Percentiles rank a stretch among this genome's conserved stretches.
Conservation (phyloP, 805 yeast genomes). For the Lachancea thermotolerans region DNA sequence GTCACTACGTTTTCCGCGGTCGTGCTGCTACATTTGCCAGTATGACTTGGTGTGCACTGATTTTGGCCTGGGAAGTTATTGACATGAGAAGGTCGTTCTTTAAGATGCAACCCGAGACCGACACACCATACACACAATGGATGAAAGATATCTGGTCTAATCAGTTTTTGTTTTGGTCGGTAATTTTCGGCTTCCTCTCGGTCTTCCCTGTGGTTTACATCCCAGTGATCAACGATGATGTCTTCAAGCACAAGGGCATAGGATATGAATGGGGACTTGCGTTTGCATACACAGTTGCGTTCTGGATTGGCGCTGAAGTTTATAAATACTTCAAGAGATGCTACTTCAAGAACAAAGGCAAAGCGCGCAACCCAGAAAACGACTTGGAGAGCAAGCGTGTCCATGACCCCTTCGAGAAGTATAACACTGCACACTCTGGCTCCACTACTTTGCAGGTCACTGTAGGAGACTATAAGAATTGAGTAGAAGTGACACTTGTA, state of each 20-base stretch:
- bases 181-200: slow-evolving; percentile 58
- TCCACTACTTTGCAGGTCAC: slow-evolving; percentile 36
- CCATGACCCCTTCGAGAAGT: slow-evolving; percentile 54
- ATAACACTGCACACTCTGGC: slow-evolving; percentile 49
- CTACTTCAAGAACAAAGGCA: slow-evolving; percentile 37
- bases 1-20: slow-evolving; percentile 63
- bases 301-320: slow-evolving; percentile 53
- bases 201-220: slow-evolving; percentile 80
- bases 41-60: slow-evolving; percentile 80
- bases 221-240: slow-evolving; percentile 76
- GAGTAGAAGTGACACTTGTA: no score
- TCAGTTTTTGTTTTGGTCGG: slow-evolving; percentile 76
- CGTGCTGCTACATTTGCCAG: slow-evolving; percentile 73
- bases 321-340: slow-evolving; percentile 64
- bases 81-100: slow-evolving; percentile 66
- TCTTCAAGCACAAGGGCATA: slow-evolving; percentile 66
- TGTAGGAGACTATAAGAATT: neutral
- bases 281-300: slow-evolving; percentile 50
- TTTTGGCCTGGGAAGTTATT: slow-evolving; percentile 80
- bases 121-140: slow-evolving; percentile 53
- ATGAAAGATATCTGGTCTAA: slow-evolving; percentile 63
- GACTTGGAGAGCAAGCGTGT: slow-evolving; percentile 46
- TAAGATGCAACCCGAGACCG: slow-evolving; percentile 59
- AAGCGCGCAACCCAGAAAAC: slow-evolving; percentile 51
- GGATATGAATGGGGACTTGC: slow-evolving; percentile 79